Conservation (phyloP, 345 rosid species). For the Aquilaria malaccensis region DNA sequence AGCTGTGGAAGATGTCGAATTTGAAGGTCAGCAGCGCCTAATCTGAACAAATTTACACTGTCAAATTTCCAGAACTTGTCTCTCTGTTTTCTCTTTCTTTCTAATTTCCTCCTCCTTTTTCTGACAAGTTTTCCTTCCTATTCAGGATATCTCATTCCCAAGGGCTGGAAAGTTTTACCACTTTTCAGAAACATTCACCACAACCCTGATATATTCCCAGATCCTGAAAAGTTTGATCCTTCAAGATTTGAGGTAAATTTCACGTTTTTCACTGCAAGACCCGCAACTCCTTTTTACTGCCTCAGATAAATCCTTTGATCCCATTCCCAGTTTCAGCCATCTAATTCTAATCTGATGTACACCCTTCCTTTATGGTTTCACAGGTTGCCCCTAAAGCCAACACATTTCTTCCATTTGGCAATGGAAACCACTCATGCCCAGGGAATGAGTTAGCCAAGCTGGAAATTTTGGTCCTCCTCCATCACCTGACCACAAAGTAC, state of each 20-base stretch:
- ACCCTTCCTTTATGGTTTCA: neutral
- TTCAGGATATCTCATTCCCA: conserved; percentile 79
- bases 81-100: neutral
- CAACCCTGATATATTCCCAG: conserved; percentile 51
- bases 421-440: conserved; percentile 80
- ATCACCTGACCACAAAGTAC: conserved; percentile 85
- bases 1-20: conserved; percentile 86
- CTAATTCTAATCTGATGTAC: neutral
- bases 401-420: conserved; percentile 91
- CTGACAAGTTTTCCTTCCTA: neutral
- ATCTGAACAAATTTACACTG: conserved; percentile 1
- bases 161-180: conserved; percentile 94
- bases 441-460: conserved; percentile 85
- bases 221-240: conserved; percentile 77
- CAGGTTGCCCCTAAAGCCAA: conserved; percentile 81
- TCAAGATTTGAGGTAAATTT: conserved; percentile 72
- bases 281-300: neutral
- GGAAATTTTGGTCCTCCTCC: conserved; percentile 74
- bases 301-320: neutral
- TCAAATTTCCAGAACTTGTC: neutral
- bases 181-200: conserved; percentile 88
- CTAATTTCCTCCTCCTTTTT: neutral
- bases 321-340: neutral
- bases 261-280: too few relatives aligned
- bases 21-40: conserved; percentile 41